Conservation (phyloP, 176 grass and related monocot species). For the Echinochloa phyllopogon region DNA sequence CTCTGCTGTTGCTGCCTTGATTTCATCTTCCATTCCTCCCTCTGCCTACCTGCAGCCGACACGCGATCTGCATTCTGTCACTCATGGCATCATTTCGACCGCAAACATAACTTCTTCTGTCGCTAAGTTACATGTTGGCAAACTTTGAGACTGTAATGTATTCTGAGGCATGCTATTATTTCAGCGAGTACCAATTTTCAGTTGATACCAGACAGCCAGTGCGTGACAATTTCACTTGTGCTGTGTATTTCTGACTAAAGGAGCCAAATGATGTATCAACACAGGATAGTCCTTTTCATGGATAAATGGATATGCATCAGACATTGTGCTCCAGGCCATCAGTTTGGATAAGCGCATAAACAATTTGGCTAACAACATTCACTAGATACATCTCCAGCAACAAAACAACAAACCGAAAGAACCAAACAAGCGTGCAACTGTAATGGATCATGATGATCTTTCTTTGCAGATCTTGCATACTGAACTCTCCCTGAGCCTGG, state of each 20-base stretch:
- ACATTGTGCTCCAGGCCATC: conserved; percentile 1
- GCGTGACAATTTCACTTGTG: background rate
- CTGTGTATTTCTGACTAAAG: background rate
- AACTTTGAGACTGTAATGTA: background rate
- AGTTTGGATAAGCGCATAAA: conserved; percentile 29
- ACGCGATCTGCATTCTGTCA: background rate
- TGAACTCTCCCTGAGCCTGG: background rate
- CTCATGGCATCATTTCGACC: background rate
- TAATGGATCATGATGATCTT: conserved; percentile 21
- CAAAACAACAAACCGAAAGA: background rate
- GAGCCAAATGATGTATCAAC: background rate
- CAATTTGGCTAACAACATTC: conserved; percentile 19
- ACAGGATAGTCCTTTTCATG: conserved; percentile 20
- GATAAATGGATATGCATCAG: conserved; percentile 17
- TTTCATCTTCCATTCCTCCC: background rate
- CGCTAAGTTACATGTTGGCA: background rate
- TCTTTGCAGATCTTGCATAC: conserved; percentile 25
- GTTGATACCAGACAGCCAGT: background rate
- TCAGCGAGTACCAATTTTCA: background rate
- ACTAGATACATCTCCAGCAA: conserved; percentile 12
- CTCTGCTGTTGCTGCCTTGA: background rate
- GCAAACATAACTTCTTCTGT: background rate
- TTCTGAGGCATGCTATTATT: background rate
- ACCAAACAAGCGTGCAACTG: background rate
- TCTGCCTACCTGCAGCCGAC: background rate